Conservation (phyloP, 1,284 basidiomycete species). For the Moesziomyces sp. region DNA sequence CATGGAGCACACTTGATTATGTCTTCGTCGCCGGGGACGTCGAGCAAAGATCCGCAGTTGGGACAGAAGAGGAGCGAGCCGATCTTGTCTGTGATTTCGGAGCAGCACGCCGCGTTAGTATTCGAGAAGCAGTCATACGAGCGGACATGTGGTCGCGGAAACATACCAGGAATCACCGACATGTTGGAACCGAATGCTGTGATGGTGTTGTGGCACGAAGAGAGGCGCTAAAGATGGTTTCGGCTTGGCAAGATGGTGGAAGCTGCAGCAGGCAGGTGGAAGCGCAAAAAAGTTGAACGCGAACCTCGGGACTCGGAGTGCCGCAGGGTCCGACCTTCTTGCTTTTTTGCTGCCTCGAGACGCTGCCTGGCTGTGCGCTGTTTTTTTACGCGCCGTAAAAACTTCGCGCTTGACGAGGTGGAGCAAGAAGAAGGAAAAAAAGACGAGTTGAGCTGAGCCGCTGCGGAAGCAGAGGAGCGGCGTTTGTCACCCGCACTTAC, state of each 20-base stretch:
- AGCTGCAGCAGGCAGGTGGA: not conserved
- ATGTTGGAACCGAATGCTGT: conserved; percentile 1
- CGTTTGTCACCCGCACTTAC: too few species aligned
- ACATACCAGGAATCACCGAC: conserved; percentile 35
- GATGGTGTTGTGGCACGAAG: not conserved
- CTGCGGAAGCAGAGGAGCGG: too few species aligned
- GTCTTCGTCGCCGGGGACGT: conserved; percentile 81
- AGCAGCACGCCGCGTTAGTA: not conserved
- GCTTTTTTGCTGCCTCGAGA: not conserved
- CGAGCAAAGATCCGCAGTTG: conserved; percentile 87
- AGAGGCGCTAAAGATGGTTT: not conserved
- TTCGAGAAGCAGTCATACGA: not conserved
- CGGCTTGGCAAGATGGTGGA: not conserved
- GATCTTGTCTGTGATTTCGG: conserved; percentile 66
- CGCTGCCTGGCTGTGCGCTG: not conserved
- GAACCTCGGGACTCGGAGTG: conserved; percentile 35
- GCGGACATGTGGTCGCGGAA: too few species aligned
- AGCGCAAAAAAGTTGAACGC: conserved; percentile 13
- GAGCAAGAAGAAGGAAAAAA: conserved; percentile 21
- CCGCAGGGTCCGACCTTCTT: conserved; percentile 12
- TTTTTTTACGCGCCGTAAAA: conserved; percentile 10
- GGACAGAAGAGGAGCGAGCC: conserved; percentile 95
- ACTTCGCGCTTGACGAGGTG: conserved; percentile 19
- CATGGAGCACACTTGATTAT: conserved; percentile 88
- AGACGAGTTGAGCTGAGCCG: not conserved